These are phyloP conservation scores for Russula compacta DNA, from an alignment of 768 basidiomycete species.

Conservation along the genomic window DNA sequence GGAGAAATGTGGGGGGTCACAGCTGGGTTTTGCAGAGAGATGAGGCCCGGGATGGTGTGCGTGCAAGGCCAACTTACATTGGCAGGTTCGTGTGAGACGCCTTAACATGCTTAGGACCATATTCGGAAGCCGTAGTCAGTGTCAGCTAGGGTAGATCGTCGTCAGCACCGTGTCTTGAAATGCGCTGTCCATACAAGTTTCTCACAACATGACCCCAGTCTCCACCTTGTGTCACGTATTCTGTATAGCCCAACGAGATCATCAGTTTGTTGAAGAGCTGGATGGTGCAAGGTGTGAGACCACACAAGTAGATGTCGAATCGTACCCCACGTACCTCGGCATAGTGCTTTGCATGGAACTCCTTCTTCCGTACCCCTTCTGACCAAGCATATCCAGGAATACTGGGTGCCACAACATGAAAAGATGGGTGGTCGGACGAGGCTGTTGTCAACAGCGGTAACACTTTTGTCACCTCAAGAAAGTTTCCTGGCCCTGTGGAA, in stretches of 20 bases:
- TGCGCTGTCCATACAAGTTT: too few species aligned
- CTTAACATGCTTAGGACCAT: constrained; percentile 27
- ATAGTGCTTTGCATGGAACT: constrained; percentile 22
- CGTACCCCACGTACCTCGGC: constrained; percentile 19
- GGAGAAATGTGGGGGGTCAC: not conserved
- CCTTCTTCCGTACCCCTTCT: constrained; percentile 34
- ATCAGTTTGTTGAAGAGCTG: constrained; percentile 22
- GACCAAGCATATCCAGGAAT: constrained; percentile 59
- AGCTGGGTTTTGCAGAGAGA: not conserved
- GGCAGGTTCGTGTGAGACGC: constrained; percentile 30
- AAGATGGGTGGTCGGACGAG: constrained; percentile 39
- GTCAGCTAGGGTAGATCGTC: constrained; percentile 22
- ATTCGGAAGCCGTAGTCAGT: constrained; percentile 19
- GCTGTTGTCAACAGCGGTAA: constrained; percentile 41
- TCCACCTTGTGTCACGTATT: constrained; percentile 39
- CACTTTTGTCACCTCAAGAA: constrained; percentile 43
- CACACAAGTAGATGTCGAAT: not conserved
- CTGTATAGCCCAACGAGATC: constrained; percentile 24
- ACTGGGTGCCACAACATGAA: constrained; percentile 53
- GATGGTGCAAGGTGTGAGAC: not conserved
- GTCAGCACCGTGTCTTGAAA: too few species aligned
- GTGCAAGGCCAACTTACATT: constrained; percentile 17
- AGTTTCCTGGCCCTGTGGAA: constrained; percentile 12
- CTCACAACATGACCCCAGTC: constrained; percentile 33
- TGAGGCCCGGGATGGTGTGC: not conserved